Evolutionary conservation across 805 yeast species (phyloP), one percentile per base, ranked within the genome.

Genomic region (Lipomyces yamadae): DNA sequence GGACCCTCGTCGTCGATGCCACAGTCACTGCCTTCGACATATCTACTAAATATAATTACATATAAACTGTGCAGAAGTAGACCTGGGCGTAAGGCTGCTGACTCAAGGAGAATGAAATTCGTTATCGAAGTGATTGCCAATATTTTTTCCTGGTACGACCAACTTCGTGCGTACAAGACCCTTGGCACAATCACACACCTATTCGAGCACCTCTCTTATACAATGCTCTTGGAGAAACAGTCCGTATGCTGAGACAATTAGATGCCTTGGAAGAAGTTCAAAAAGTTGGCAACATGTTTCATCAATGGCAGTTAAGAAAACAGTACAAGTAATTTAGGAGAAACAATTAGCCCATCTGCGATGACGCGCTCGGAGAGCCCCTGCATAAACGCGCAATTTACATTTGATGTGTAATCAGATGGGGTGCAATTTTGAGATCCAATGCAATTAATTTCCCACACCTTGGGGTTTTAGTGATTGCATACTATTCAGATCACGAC

Each of bases 1-100:
- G 61, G 8, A 62, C 65, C 39, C 60, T 57, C 24, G 58, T 42
- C 4, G 64, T 55, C 10, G 66, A 56, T 2, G 64, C 56, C 48
- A 42, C 48, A 4, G 48, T 42, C 4, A 42, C 48, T 3, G 29
- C 37, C 42, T 56, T 56, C 39, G 59, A 56, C 59, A 56, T 56
- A 33, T 11, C 29, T 15, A 11, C 10, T 24, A 29, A 32, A 13
- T 50, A 24, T 13, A 50, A 24, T 24, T 50, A 29, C 29, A 2
- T 8, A 13, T 50, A 29, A 24, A 24, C 24, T 24, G 24, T 24
- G 24, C 1, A 24, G 24, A 24, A 24, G 24, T 24, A 24, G 24
- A 24, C 24, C 24, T 24, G 24, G 24, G 24, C 24, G 24, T 24
- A 24, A 24, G 24, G 24, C 24, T 24, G 24, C 54, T 50, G 11